Evolutionary conservation across 352 stramenopile species (phyloP).

Genomic region (Phytopythium boreale): DNA sequence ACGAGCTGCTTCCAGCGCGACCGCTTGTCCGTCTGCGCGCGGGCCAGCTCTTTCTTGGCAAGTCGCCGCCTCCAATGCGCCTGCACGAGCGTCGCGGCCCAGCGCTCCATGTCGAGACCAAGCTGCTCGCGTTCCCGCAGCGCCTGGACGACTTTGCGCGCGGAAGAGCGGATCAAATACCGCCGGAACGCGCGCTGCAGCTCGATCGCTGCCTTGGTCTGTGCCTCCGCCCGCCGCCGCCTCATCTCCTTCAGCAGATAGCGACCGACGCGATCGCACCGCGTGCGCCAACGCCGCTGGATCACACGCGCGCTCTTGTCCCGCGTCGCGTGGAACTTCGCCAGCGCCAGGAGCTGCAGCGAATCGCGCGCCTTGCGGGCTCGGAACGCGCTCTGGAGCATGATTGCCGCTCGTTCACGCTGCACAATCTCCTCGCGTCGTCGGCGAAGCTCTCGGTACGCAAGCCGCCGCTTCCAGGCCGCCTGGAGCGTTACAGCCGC

Average conservation of each 20-base stretch:
- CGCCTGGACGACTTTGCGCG: slow-evolving; percentile 41
- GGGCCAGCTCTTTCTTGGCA: slow-evolving; percentile 29
- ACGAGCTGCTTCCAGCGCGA: slow-evolving; percentile 92
- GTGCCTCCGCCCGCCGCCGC: slow-evolving; percentile 21
- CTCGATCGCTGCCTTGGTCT: slow-evolving; percentile 28
- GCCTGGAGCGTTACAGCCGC: slow-evolving; percentile 51
- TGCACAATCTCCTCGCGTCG: slow-evolving; percentile 23
- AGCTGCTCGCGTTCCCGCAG: slow-evolving; percentile 37
- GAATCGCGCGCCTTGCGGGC: slow-evolving; percentile 40
- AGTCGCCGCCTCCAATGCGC: slow-evolving; percentile 50
- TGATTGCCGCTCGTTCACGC: slow-evolving; percentile 45
- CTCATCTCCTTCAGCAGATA: slow-evolving; percentile 36
- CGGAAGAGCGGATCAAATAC: slow-evolving; percentile 42
- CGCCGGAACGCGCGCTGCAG: slow-evolving; percentile 46
- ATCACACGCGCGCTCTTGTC: slow-evolving; percentile 36
- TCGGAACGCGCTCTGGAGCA: slow-evolving; percentile 59
- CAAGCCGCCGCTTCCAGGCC: slow-evolving; percentile 40
- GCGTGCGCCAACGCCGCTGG: slow-evolving; percentile 50
- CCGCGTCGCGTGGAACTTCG: slow-evolving; percentile 31
- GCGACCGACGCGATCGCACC: slow-evolving; percentile 42
- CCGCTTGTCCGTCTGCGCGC: slow-evolving; percentile 33
- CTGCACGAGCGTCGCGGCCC: slow-evolving; percentile 72
- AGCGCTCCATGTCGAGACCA: slow-evolving; percentile 58
- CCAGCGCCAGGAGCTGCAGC: slow-evolving; percentile 37
- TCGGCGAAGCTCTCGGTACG: slow-evolving; percentile 24